Evolutionary conservation across 306 rosid genomes (phyloP).

Genomic region (Cucurbita maxima): DNA sequence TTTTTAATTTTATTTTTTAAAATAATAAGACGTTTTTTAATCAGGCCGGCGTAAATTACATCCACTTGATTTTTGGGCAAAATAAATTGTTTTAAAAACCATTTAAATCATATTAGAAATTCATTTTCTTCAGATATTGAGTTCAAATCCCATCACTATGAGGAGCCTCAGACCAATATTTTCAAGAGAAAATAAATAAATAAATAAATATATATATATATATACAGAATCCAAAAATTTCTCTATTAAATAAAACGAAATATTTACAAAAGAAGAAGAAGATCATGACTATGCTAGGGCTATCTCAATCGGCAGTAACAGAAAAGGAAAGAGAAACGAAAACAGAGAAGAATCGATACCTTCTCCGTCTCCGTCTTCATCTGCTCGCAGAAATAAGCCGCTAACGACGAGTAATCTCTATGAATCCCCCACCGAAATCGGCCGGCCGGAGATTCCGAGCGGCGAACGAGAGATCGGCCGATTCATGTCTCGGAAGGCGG

Average conservation of each 20-base stretch:
- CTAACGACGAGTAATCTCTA: background rate
- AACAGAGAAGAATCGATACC: background rate
- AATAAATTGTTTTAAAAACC: too few species aligned
- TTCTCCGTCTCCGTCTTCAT: background rate
- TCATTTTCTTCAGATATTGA: background rate
- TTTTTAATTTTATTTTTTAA: too few species aligned
- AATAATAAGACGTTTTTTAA: too few species aligned
- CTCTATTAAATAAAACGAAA: background rate
- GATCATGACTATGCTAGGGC: background rate
- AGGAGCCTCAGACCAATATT: background rate
- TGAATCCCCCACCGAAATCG: slow-evolving; percentile 47
- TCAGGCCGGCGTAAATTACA: too few species aligned
- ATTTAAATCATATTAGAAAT: background rate
- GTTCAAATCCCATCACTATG: too few species aligned
- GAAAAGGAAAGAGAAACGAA: background rate
- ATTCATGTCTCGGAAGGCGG: slow-evolving; percentile 27
- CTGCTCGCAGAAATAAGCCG: background rate
- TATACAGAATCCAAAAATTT: background rate
- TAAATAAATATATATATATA: background rate
- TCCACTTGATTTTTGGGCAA: too few species aligned
- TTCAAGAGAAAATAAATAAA: background rate
- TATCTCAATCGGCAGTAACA: too few species aligned
- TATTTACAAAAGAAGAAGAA: background rate
- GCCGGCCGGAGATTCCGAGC: slow-evolving; percentile 42
- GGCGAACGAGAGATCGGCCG: slow-evolving; percentile 66